These are phyloP conservation scores for Phycomyces blakesleeanus DNA, from an alignment of 192 early-diverging fungal genomes.

Conservation along the genomic window DNA sequence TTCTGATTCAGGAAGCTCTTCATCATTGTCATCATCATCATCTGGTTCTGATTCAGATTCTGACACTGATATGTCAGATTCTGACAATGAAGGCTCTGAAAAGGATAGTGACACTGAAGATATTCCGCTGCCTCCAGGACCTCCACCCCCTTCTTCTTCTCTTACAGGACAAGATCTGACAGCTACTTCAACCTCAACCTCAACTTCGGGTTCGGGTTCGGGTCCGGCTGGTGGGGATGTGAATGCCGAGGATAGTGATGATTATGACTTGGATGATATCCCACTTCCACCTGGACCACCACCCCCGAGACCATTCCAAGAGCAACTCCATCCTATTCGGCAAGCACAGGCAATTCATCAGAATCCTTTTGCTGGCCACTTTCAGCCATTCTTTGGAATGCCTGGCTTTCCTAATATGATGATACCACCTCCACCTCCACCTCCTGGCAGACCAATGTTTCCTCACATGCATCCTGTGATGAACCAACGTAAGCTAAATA, in stretches of 20 bases:
- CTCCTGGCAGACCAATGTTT: conserved; percentile 1
- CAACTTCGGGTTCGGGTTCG: too few relatives aligned
- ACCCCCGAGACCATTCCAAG: conserved; percentile 36
- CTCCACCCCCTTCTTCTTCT: not conserved
- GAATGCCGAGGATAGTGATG: conserved; percentile 20
- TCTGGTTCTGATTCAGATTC: conserved; percentile 13
- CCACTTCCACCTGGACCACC: conserved; percentile 39
- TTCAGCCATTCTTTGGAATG: conserved; percentile 6
- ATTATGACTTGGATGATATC: conserved; percentile 28
- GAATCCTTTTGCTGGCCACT: conserved; percentile 16
- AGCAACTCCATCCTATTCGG: conserved; percentile 19
- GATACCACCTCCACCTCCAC: conserved; percentile 21
- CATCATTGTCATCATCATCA: too few relatives aligned
- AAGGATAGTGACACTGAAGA: conserved; percentile 6
- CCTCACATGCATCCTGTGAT: too few relatives aligned
- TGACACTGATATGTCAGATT: conserved; percentile 1
- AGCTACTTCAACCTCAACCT: too few relatives aligned
- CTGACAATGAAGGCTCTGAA: not conserved
- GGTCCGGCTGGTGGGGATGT: too few relatives aligned
- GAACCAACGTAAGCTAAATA: too few relatives aligned
- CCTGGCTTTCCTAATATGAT: conserved; percentile 13
- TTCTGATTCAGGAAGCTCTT: conserved; percentile 6
- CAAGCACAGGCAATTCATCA: conserved; percentile 10
- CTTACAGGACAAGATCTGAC: too few relatives aligned
- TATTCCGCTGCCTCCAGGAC: conserved; percentile 1